Conservation (phyloP, 306 rosid species). For the Prunus mume region DNA sequence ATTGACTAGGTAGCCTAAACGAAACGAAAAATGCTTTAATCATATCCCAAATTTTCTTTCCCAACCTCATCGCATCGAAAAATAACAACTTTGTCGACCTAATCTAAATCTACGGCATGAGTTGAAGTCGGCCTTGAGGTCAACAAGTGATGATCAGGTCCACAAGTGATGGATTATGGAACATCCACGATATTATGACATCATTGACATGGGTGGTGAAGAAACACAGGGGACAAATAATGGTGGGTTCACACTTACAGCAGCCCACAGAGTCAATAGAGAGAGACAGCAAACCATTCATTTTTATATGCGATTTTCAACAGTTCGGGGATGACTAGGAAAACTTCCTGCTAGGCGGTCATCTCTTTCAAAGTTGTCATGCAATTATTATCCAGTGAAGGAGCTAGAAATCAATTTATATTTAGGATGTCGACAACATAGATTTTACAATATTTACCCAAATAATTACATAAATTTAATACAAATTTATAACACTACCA, state of each 20-base stretch:
- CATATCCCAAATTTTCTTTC: no score
- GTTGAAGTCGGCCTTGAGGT: background rate
- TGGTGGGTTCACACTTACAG: slow-evolving; percentile 41
- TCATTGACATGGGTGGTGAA: background rate
- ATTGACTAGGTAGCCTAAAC: no score
- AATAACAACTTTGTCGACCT: no score
- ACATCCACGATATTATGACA: background rate
- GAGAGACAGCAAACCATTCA: slow-evolving; percentile 24
- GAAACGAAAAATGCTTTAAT: no score
- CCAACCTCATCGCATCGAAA: no score
- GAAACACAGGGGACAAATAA: slow-evolving; percentile 31
- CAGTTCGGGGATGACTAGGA: background rate
- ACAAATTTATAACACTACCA: no score
- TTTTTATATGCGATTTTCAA: background rate
- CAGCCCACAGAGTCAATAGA: background rate
- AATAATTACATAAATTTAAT: no score
- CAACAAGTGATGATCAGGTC: background rate
- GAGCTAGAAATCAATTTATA: no score
- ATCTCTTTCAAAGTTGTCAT: background rate
- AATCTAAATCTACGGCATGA: no score
- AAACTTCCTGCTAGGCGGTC: background rate
- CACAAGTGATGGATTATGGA: background rate
- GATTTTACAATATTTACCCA: no score
- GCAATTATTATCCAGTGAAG: background rate
- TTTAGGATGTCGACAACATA: no score